Percentiles rank a stretch among this genome's conserved stretches.
These are phyloP conservation scores for Penicillium canescens DNA, from an alignment of 495 filamentous ascomycete species.

Conservation along the genomic window DNA sequence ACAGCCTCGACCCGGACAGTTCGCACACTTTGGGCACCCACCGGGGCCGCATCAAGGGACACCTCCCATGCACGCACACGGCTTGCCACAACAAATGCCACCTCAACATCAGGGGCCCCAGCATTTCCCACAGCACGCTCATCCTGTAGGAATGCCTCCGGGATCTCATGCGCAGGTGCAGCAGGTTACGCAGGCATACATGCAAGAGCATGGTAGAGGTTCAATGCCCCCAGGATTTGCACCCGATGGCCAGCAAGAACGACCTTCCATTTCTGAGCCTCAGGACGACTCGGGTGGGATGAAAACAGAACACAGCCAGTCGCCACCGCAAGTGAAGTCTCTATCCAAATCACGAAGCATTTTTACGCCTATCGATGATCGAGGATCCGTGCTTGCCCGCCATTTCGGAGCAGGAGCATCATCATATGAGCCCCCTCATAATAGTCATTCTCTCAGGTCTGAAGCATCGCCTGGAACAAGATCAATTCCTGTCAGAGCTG, in stretches of 20 bases:
- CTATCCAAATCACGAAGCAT: conserved; percentile 88
- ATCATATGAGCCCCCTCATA: conserved; percentile 42
- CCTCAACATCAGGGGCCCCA: conserved; percentile 34
- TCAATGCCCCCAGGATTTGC: conserved; percentile 53
- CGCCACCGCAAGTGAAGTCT: conserved; percentile 62
- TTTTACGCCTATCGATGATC: conserved; percentile 95
- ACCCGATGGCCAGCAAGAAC: conserved; percentile 44
- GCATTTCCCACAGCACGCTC: conserved; percentile 45
- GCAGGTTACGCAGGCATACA: conserved; percentile 63
- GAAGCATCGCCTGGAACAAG: conserved; percentile 46
- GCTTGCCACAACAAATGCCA: conserved; percentile 32
- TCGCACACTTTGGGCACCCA: conserved; percentile 48
- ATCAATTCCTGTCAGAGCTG: conserved; percentile 32
- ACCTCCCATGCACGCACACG: conserved; percentile 32
- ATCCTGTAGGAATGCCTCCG: conserved; percentile 28
- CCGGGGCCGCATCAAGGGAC: conserved; percentile 33
- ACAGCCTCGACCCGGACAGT: conserved; percentile 46
- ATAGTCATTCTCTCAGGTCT: conserved; percentile 38
- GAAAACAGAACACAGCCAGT: conserved; percentile 49
- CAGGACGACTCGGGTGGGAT: conserved; percentile 40
- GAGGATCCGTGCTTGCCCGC: conserved; percentile 80
- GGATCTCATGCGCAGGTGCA: conserved; percentile 57
- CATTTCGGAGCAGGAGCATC: conserved; percentile 68
- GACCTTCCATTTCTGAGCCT: conserved; percentile 40
- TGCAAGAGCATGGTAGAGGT: conserved; percentile 64